Conservation (phyloP, 495 filamentous ascomycete species). For the Neurospora tetraspora region DNA sequence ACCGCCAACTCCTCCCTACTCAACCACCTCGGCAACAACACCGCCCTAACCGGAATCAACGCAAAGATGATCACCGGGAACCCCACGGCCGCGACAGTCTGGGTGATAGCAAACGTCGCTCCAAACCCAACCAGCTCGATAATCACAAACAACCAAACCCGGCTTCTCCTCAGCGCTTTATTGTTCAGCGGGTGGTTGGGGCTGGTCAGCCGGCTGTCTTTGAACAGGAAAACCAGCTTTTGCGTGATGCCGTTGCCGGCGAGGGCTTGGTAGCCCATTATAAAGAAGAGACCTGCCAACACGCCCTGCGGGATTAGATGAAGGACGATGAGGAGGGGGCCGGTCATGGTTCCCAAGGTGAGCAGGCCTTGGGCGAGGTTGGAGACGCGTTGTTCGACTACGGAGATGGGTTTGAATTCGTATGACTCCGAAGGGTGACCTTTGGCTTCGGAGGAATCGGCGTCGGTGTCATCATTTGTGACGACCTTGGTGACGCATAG, state of each 20-base stretch:
- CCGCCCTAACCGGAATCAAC: constrained; percentile 66
- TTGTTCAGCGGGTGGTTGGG: constrained; percentile 53
- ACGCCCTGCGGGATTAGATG: constrained; percentile 82
- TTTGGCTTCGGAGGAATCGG: constrained; percentile 41
- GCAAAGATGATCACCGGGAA: constrained; percentile 82
- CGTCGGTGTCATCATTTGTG: constrained; percentile 37
- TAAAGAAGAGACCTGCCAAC: constrained; percentile 85
- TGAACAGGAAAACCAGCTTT: constrained; percentile 66
- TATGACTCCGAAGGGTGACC: constrained; percentile 33
- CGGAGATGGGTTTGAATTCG: constrained; percentile 53
- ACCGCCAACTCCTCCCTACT: constrained; percentile 53
- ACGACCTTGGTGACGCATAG: constrained; percentile 64
- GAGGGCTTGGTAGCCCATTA: constrained; percentile 83
- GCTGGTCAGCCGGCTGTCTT: constrained; percentile 56
- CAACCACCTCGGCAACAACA: constrained; percentile 65
- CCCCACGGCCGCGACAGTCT: constrained; percentile 89
- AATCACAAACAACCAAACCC: constrained; percentile 67
- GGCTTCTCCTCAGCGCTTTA: constrained; percentile 44
- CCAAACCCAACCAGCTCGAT: constrained; percentile 75
- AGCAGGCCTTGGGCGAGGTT: constrained; percentile 79
- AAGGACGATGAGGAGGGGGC: constrained; percentile 71
- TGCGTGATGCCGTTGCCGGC: constrained; percentile 71
- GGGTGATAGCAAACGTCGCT: constrained; percentile 87
- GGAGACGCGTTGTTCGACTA: constrained; percentile 84
- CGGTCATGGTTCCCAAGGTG: constrained; percentile 79